Percentiles rank a stretch among this genome's conserved stretches.
phyloP scores from a whole-genome alignment of 352 stramenopile genomes.

The Globisporangium emineosum region DNA sequence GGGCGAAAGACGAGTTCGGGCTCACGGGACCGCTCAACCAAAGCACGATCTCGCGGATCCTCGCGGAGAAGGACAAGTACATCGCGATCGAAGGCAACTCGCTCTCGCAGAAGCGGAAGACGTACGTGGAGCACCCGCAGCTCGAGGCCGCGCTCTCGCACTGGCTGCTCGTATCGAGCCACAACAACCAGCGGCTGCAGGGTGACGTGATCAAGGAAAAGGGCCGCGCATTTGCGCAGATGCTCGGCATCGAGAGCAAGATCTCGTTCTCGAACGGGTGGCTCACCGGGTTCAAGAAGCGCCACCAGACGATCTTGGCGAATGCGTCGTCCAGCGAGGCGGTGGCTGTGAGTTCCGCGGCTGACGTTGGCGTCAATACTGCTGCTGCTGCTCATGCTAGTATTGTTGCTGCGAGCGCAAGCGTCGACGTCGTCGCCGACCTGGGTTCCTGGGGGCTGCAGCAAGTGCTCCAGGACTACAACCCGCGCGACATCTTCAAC shows the following conservation, averaged over 20 bases:
- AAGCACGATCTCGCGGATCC: conserved; percentile 27
- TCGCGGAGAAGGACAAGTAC: conserved; percentile 25
- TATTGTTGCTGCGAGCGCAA: background rate
- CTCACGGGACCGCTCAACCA: conserved; percentile 22
- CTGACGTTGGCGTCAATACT: background rate
- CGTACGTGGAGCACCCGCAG: conserved; percentile 22
- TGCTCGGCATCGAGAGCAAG: conserved; percentile 24
- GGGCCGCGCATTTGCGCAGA: conserved; percentile 18
- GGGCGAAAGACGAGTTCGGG: conserved; percentile 23
- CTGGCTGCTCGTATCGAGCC: conserved; percentile 27
- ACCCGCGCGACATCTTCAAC: conserved; percentile 10
- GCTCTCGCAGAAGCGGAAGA: conserved; percentile 22
- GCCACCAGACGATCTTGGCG: conserved; percentile 17
- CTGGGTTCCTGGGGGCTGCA: conserved; percentile 10
- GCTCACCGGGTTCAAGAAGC: conserved; percentile 30
- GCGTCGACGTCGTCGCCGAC: background rate
- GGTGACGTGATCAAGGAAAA: conserved; percentile 33
- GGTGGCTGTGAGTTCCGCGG: background rate
- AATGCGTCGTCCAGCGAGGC: background rate
- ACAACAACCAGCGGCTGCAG: conserved; percentile 22
- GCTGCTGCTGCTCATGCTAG: background rate
- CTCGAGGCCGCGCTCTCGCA: conserved; percentile 26
- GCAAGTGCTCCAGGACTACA: conserved; percentile 12
- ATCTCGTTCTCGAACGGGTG: conserved; percentile 32
- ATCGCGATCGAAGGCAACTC: conserved; percentile 18